Evolutionary conservation across 495 filamentous ascomycete species (phyloP), one percentile per base, ranked within the genome.

Genomic region (Monascus purpureus): DNA sequence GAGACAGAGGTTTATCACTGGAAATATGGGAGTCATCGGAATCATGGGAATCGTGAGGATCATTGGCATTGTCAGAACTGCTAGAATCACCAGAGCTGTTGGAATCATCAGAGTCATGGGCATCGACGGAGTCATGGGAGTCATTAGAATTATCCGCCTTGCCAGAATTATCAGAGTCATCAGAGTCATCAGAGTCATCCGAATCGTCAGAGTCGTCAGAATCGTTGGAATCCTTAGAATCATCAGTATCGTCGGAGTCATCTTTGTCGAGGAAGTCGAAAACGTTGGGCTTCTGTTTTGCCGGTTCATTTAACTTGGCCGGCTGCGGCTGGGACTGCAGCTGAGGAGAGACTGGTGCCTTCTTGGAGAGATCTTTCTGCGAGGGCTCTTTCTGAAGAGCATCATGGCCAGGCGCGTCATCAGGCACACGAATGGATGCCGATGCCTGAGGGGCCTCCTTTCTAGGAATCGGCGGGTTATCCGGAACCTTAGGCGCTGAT

Each of bases 241-340:
- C 45, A n/a, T 33, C 20, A 2, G 41, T 35, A n/a, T 37, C 37
- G 13, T 46, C 39, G 8, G 42, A 40, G 12, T 47, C 46, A 19
- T 47, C 42, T 11, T 47, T 32, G 6, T 63, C 53, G 1, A 65
- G 47, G 17, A 53, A 65, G 28, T 65, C 50, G 38, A 65, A 65
- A 6, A 65, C 61, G 39, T 62, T 53, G 4, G 54, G 55, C 11
- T 40, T 33, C 14, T 44, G 50, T 14, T 43, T 46, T 9, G 44
- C 31, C 4, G 47, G 27, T 24, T 41, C 48, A 8, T 32, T 28
- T 0, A 45, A 13, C 29, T 47, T 50, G 15, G 18, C 25, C 2
- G 18, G 24, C 19, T 32, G 24, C 12, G 31, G 20, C 29, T 33
- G 33, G n/a, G 39, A 18, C 18, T 28, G 32, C 25, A 30, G 31